Percentiles rank a stretch among this genome's conserved stretches.
Evolutionary conservation across 768 basidiomycete genomes (phyloP).

Genomic region (Podaxis sp.): DNA sequence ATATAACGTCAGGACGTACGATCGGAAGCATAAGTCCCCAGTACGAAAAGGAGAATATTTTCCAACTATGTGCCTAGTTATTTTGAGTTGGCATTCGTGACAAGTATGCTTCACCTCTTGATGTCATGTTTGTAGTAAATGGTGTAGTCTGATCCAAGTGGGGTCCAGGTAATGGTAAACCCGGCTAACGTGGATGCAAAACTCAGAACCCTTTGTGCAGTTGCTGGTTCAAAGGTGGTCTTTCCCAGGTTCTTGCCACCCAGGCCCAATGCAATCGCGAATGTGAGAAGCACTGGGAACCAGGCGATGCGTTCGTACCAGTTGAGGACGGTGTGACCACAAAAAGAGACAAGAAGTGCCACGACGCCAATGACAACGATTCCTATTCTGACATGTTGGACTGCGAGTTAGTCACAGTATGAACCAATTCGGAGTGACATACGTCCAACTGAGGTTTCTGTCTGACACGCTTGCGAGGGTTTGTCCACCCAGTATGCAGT

Average conservation of each 20-base stretch:
- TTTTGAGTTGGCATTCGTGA: neutral
- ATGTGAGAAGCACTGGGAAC: slow-evolving; percentile 77
- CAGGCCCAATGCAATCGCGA: slow-evolving; percentile 69
- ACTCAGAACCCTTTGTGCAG: slow-evolving; percentile 52
- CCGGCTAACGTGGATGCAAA: slow-evolving; percentile 75
- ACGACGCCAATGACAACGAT: slow-evolving; percentile 76
- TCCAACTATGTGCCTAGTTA: slow-evolving; percentile 40
- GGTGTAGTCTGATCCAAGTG: slow-evolving; percentile 72
- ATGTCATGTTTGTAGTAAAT: slow-evolving; percentile 63
- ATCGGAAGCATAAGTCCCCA: slow-evolving; percentile 66
- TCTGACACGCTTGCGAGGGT: slow-evolving; percentile 31
- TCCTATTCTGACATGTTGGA: slow-evolving; percentile 53
- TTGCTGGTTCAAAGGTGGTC: slow-evolving; percentile 51
- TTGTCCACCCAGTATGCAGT: slow-evolving; percentile 60
- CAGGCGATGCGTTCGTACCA: slow-evolving; percentile 76
- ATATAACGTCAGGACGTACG: slow-evolving; percentile 24
- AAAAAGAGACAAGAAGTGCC: slow-evolving; percentile 65
- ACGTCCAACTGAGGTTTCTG: slow-evolving; percentile 31
- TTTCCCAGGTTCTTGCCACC: slow-evolving; percentile 68
- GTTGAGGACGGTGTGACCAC: slow-evolving; percentile 50
- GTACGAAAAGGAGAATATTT: slow-evolving; percentile 68
- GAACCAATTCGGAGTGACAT: slow-evolving; percentile 9
- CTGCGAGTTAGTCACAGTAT: neutral
- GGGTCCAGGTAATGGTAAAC: slow-evolving; percentile 64
- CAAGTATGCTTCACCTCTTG: slow-evolving; percentile 43